Evolutionary conservation across 2,329 filamentous ascomycete species (phyloP).

Genomic region (Aspergillus bombycis): DNA sequence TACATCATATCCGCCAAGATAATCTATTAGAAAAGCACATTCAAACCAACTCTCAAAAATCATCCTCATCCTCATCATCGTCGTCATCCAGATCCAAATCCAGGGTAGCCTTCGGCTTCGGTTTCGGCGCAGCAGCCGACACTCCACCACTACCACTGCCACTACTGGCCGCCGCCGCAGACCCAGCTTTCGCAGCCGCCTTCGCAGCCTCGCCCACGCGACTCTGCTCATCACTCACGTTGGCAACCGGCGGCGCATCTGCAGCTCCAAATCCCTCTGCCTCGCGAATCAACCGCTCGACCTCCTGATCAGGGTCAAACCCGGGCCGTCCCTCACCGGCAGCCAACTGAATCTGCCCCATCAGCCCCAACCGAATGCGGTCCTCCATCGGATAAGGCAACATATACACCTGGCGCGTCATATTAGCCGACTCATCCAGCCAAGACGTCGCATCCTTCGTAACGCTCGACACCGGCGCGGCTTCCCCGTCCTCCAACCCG

Average conservation of each 20-base stretch:
- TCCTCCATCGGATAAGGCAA: constrained; percentile 50
- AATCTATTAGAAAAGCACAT: not conserved
- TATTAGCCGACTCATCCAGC: constrained; percentile 46
- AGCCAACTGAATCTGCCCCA: constrained; percentile 48
- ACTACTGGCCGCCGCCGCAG: constrained; percentile 21
- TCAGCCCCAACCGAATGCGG: constrained; percentile 48
- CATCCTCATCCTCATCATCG: constrained; percentile 33
- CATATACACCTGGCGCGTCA: constrained; percentile 44
- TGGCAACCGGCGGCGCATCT: constrained; percentile 41
- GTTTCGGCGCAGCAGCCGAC: constrained; percentile 21
- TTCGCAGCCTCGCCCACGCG: constrained; percentile 38
- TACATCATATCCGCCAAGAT: not conserved
- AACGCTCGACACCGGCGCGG: constrained; percentile 40
- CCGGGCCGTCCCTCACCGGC: constrained; percentile 57
- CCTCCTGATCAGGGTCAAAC: constrained; percentile 57
- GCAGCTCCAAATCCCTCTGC: constrained; percentile 57
- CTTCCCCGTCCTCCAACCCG: constrained; percentile 23
- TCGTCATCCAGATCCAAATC: constrained; percentile 51
- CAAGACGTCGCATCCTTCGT: constrained; percentile 46
- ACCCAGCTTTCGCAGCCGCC: constrained; percentile 36
- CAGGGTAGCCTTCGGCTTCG: constrained; percentile 43
- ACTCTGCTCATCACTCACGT: constrained; percentile 41
- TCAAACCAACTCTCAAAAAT: not conserved
- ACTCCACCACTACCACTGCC: not conserved
- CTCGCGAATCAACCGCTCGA: constrained; percentile 53